A percentile compares a stretch with the other conserved stretches of the same genome.
phyloP scores from a whole-genome alignment of 148 eudicot species.

The Mesembryanthemum crystallinum region DNA sequence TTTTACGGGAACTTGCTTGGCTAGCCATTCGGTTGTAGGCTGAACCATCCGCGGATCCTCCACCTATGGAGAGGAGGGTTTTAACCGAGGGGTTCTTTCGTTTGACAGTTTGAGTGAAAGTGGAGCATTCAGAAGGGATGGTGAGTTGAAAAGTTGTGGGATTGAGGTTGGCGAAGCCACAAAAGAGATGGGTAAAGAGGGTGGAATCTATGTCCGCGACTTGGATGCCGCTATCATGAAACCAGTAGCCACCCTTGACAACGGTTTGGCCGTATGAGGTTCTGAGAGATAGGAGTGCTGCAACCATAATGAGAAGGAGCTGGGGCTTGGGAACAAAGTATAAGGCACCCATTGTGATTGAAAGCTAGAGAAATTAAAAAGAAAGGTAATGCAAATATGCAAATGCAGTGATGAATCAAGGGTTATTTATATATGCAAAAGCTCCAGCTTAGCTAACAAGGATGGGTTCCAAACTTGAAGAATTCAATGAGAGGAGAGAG shows the following conservation, averaged over 20 bases:
- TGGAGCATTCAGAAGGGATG: constrained; percentile 31
- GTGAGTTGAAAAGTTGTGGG: constrained; percentile 32
- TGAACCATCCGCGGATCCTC: constrained; percentile 11
- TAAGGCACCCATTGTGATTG: no score
- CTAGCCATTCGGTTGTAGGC: constrained; percentile 42
- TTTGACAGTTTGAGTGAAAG: constrained; percentile 43
- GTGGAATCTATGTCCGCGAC: constrained; percentile 49
- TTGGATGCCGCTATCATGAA: constrained; percentile 40
- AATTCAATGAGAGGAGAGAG: no score
- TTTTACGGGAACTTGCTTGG: constrained; percentile 31
- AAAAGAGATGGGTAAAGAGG: constrained; percentile 70
- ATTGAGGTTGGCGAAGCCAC: constrained; percentile 57
- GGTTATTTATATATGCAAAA: no score
- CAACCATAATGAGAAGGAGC: no score
- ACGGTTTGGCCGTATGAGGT: constrained; percentile 17
- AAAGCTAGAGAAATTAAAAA: no score
- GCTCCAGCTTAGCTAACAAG: no score
- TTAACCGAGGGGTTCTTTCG: constrained; percentile 37
- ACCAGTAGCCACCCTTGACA: constrained; percentile 53
- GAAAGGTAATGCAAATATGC: no score
- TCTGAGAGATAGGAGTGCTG: constrained; percentile 11
- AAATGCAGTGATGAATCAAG: no score
- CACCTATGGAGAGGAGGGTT: constrained; percentile 61
- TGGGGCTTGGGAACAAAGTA: no score
- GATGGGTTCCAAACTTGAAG: no score